A percentile compares a stretch with the other conserved stretches of the same genome.
Conservation (phyloP, 2,329 filamentous ascomycete species). For the Colletotrichum orchidophilum region DNA sequence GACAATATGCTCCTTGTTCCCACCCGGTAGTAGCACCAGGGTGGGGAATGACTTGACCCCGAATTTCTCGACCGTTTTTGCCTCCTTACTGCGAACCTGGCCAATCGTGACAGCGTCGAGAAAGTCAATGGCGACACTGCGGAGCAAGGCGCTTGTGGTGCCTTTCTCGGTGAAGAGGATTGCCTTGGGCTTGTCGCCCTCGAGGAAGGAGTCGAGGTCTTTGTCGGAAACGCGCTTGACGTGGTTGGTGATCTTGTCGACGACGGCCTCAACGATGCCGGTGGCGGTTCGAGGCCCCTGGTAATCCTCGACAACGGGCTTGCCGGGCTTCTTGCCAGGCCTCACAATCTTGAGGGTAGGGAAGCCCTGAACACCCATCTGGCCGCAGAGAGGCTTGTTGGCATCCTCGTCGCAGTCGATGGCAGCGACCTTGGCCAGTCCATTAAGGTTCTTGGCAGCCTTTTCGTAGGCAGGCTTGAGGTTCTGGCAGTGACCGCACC, state of each 20-base stretch:
- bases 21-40: constrained; percentile 80
- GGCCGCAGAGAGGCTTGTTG: constrained; percentile 88
- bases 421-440: constrained; percentile 92
- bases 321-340: constrained; percentile 79
- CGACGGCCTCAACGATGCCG: constrained; percentile 85
- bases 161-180: constrained; percentile 96
- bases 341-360: constrained; percentile 94
- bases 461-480: constrained; percentile 97
- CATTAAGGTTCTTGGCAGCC: constrained; percentile 87
- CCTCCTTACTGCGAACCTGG: constrained; percentile 86
- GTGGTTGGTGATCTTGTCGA: constrained; percentile 90
- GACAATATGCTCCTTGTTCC: constrained; percentile 71
- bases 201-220: constrained; percentile 79
- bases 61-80: constrained; percentile 75
- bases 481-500: constrained; percentile 97
- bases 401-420: constrained; percentile 93
- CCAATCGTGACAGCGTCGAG: constrained; percentile 81
- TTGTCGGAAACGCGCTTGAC: constrained; percentile 85
- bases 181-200: constrained; percentile 78
- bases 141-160: constrained; percentile 82
- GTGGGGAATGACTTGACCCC: constrained; percentile 82
- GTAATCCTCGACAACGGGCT: constrained; percentile 90
- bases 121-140: constrained; percentile 90
- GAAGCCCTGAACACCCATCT: constrained; percentile 91
- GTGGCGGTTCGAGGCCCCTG: constrained; percentile 85